These are phyloP conservation scores for Fusarium sp. DNA, from an alignment of 2,329 filamentous ascomycete species.

Conservation along the genomic window DNA sequence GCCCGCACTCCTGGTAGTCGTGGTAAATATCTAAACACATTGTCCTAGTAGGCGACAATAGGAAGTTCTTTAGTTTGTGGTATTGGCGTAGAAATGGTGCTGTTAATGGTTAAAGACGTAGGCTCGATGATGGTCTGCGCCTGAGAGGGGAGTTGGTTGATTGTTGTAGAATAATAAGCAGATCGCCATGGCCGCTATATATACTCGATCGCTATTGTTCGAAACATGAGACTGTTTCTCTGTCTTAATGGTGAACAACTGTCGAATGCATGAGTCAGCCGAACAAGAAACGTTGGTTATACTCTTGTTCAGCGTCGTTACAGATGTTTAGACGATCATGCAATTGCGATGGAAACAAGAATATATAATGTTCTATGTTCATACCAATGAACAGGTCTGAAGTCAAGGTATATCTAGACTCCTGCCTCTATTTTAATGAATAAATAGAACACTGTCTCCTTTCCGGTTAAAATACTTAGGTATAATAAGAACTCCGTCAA, in stretches of 20 bases:
- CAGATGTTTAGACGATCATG: neutral
- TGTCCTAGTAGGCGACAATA: neutral
- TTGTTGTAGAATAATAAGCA: neutral
- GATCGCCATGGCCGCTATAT: neutral
- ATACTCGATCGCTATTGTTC: neutral
- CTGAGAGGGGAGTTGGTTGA: neutral
- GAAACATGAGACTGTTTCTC: neutral
- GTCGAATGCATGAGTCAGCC: neutral
- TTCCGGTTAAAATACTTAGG: neutral
- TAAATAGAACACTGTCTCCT: neutral
- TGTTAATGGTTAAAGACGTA: neutral
- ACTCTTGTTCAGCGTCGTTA: conserved; percentile 2
- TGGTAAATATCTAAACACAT: conserved; percentile 4
- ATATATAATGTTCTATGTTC: neutral
- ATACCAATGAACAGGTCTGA: neutral
- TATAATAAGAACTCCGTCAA: neutral
- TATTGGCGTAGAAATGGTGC: neutral
- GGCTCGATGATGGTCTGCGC: neutral
- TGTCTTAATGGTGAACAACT: neutral
- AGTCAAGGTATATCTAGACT: neutral
- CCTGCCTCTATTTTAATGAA: neutral
- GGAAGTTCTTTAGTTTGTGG: neutral
- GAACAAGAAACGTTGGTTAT: conserved; percentile 12
- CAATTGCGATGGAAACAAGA: neutral
- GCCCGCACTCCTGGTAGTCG: neutral